These are phyloP conservation scores for Geotrichum europaeum DNA, from an alignment of 1,139 yeast species.

Conservation along the genomic window DNA sequence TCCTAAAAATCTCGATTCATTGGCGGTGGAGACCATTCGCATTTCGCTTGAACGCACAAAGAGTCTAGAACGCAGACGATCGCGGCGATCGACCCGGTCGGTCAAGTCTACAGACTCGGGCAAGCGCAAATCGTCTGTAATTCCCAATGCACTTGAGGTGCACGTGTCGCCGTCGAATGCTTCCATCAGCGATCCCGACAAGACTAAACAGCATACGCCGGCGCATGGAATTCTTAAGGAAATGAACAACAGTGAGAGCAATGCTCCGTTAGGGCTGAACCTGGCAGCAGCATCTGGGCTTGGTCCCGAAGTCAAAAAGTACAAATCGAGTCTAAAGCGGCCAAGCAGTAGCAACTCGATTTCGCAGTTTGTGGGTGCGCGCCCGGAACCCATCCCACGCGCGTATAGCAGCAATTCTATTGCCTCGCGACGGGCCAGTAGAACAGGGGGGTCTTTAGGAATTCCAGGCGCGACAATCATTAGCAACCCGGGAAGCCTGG, in stretches of 20 bases:
- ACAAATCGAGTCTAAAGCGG: slow-evolving; percentile 1
- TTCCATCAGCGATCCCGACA: slow-evolving; percentile 11
- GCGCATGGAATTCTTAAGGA: slow-evolving; percentile 26
- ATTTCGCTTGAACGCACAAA: slow-evolving; percentile 35
- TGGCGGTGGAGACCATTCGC: slow-evolving; percentile 33
- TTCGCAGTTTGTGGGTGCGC: background rate
- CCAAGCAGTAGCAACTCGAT: background rate
- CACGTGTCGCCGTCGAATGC: slow-evolving; percentile 21
- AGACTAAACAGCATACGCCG: slow-evolving; percentile 14
- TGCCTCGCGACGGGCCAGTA: background rate
- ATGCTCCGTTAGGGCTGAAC: background rate
- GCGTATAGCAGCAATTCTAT: slow-evolving; percentile 7
- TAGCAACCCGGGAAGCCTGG: slow-evolving; percentile 30
- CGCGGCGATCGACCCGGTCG: slow-evolving; percentile 25
- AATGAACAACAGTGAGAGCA: background rate
- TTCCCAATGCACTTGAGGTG: slow-evolving; percentile 33
- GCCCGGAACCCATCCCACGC: background rate
- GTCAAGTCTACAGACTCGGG: slow-evolving; percentile 16
- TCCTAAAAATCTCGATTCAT: slow-evolving; percentile 33
- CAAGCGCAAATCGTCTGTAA: slow-evolving; percentile 19
- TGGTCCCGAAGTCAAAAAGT: background rate
- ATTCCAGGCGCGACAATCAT: slow-evolving; percentile 19
- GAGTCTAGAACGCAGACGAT: slow-evolving; percentile 33
- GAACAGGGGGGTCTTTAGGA: background rate
- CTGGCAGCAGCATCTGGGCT: background rate